Evolutionary conservation across 129 eudicot genomes (phyloP), one percentile per base, ranked within the genome.

Genomic region (Silybum marianum): DNA sequence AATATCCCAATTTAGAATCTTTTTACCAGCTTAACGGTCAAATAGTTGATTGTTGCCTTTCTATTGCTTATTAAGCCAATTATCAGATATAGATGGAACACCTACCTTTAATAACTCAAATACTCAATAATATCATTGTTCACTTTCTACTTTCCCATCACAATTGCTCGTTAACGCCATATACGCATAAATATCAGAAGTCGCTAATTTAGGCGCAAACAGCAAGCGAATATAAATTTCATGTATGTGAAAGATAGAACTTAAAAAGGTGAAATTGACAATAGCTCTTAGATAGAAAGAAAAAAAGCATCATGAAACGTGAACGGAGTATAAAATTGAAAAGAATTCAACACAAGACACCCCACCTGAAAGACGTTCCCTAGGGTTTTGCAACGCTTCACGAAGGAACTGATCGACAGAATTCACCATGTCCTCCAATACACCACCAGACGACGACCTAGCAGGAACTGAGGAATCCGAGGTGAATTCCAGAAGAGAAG

Each of bases 331-430:
- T 18, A 13, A 39, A 9, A 30, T 28, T 74, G 3, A 13, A 73
- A 69, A 74, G 1, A 28, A 66, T 10, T 21, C 51, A 32, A 6
- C 14, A n/a, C 75, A 22, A 3, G 12, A 34, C 30, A 58, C 32
- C 32, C 40, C 22, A 77, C 86, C 97, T 2, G 98, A 92, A 60
- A 95, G 84, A 0, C 99, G 96, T 71, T 95, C 99, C 13, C 98
- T 93, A 40, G 99, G 99, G 87, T 95, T 95, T 81, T 95, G 95
- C 26, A 93, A 75, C 48, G 99, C 99, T 79, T 95, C 98, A 23
- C 92, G 90, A 67, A 92, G 89, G 36, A 95, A 95, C 87, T 95
- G 97, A 88, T 95, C 99, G 34, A 92, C 97, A 22, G 90, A 88
- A 78, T 89, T 85, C 16, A 89, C 78, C 71, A 85, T 72, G 26